Percentiles rank a stretch among this genome's conserved stretches.
Evolutionary conservation across 768 basidiomycete genomes (phyloP).

Genomic region (Terana coerulea): DNA sequence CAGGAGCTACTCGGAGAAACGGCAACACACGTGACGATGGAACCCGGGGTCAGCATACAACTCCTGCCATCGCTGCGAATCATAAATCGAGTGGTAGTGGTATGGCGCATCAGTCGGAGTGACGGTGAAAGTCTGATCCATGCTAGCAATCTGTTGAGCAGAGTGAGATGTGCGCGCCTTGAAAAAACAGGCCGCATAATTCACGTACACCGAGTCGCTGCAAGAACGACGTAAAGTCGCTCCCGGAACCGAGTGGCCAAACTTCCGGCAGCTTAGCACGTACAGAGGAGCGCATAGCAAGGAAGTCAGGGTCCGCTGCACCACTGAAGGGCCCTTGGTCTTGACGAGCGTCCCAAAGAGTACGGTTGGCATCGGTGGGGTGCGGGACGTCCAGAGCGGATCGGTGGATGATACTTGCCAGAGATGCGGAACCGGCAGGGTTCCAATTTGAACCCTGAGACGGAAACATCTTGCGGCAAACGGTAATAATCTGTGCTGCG

Average conservation of each 20-base stretch:
- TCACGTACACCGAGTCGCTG: slow-evolving; percentile 65
- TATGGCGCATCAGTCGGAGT: slow-evolving; percentile 45
- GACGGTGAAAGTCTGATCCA: slow-evolving; percentile 33
- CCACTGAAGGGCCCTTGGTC: slow-evolving; percentile 50
- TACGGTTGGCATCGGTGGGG: slow-evolving; percentile 57
- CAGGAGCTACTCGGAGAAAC: not conserved
- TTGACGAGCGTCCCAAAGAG: slow-evolving; percentile 73
- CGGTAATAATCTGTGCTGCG: not conserved
- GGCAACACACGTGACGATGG: slow-evolving; percentile 44
- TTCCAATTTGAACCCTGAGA: slow-evolving; percentile 56
- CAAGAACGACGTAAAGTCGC: slow-evolving; percentile 90
- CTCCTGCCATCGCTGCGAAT: slow-evolving; percentile 56
- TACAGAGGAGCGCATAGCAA: too few species aligned
- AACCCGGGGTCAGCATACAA: slow-evolving; percentile 62
- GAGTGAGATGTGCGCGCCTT: not conserved
- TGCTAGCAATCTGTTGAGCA: slow-evolving; percentile 28
- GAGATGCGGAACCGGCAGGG: slow-evolving; percentile 69
- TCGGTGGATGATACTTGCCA: slow-evolving; percentile 67
- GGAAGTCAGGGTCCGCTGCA: slow-evolving; percentile 38
- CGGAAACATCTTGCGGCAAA: slow-evolving; percentile 52
- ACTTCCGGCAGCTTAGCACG: too few species aligned
- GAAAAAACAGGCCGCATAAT: slow-evolving; percentile 15
- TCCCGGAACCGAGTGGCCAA: slow-evolving; percentile 70
- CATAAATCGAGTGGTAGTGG: slow-evolving; percentile 61
- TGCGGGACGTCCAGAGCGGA: slow-evolving; percentile 72